A percentile compares a stretch with the other conserved stretches of the same genome.
These are phyloP conservation scores for Trichoderma asperellum DNA, from an alignment of 2,329 filamentous ascomycete genomes.

Conservation along the genomic window DNA sequence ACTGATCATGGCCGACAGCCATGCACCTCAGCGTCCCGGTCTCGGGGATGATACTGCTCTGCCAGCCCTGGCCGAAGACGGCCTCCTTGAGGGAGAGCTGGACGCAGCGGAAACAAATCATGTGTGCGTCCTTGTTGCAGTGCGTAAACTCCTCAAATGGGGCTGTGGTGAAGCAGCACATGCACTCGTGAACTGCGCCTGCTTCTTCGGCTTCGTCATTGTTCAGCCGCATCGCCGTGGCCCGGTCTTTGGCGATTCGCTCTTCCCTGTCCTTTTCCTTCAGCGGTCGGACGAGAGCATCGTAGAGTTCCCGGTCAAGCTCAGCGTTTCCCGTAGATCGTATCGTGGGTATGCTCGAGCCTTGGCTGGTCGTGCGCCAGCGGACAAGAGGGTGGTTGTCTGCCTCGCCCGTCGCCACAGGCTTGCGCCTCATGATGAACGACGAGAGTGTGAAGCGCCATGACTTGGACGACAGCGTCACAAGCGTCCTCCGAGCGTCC, in stretches of 20 bases:
- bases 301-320: conserved; percentile 64
- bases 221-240: conserved; percentile 59
- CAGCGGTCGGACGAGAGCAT: conserved; percentile 60
- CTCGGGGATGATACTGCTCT: conserved; percentile 73
- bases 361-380: conserved; percentile 61
- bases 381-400: conserved; percentile 65
- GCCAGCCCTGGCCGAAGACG: conserved; percentile 91
- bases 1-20: conserved; percentile 73
- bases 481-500: conserved; percentile 69
- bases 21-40: conserved; percentile 80
- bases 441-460: conserved; percentile 77
- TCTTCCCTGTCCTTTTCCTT: conserved; percentile 48
- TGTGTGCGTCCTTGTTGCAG: conserved; percentile 71
- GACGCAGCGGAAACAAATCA: conserved; percentile 82
- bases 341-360: conserved; percentile 62
- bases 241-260: conserved; percentile 56
- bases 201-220: conserved; percentile 61
- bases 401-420: conserved; percentile 56
- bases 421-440: conserved; percentile 69
- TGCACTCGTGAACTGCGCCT: conserved; percentile 68
- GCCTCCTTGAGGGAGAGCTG: conserved; percentile 82
- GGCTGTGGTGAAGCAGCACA: conserved; percentile 74
- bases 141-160: conserved; percentile 74
- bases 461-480: conserved; percentile 70
- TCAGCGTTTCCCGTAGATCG: conserved; percentile 68